phyloP scores from a whole-genome alignment of 83 land plant genomes.

The Larix sibirica region DNA sequence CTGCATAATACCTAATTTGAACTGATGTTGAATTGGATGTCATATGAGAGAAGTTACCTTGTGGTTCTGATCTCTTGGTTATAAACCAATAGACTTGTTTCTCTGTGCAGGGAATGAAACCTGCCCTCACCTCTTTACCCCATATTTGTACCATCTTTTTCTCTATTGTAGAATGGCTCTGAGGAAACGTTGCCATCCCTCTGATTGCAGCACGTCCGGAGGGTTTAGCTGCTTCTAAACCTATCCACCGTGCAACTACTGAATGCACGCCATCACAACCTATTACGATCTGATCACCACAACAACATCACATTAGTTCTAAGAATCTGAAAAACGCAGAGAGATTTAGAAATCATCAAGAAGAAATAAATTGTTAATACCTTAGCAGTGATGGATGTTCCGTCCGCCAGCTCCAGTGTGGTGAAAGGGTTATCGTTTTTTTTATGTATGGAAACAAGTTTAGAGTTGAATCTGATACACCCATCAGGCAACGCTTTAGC shows the following conservation, averaged over 20 bases:
- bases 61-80: constrained; percentile 9
- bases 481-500: constrained; percentile 27
- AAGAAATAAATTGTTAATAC: constrained; percentile 5
- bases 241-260: constrained; percentile 63
- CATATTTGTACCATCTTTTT: constrained; percentile 16
- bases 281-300: not conserved
- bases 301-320: not conserved
- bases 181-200: constrained; percentile 37
- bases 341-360: too few relatives aligned
- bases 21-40: not conserved
- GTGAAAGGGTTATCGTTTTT: not conserved
- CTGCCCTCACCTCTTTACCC: constrained; percentile 28
- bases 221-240: constrained; percentile 30
- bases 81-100: constrained; percentile 37
- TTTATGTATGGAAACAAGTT: constrained; percentile 30
- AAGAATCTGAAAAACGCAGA: not conserved
- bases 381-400: constrained; percentile 27
- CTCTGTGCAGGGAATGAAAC: constrained; percentile 24
- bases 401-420: constrained; percentile 48
- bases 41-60: not conserved
- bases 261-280: constrained; percentile 75
- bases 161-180: too few relatives aligned
- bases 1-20: not conserved
- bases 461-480: constrained; percentile 30
- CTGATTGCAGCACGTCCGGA: constrained; percentile 47